Evolutionary conservation across 768 basidiomycete species (phyloP), one percentile per base, ranked within the genome.

Genomic region (Coprinopsis marcescibilis): DNA sequence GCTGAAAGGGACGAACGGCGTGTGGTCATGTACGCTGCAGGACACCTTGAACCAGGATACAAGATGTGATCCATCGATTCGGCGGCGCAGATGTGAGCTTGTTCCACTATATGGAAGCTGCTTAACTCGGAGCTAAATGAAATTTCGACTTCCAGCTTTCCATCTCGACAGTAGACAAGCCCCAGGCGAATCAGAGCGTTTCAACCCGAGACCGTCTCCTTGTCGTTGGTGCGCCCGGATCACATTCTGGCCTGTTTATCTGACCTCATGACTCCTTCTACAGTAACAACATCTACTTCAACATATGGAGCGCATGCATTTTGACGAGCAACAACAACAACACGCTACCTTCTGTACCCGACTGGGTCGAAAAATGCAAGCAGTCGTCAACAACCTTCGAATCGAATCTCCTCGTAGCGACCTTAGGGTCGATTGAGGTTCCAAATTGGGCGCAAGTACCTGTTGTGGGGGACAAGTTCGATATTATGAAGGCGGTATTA

Each of bases 241-340:
- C 27, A 8, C 25, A 13, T n/a, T n/a, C n/a, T n/a, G 14, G n/a
- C n/a, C 13, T 29, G 11, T 37, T 45, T 24, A 6, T n/a, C 29
- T 8, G 29, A n/a, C 8, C 8, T n/a, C 8, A 32, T 43, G 5
- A 43, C 25, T 13, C 5, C 1, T 20, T 19, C 20, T 2, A 35
- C 33, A 49, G 48, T 20, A 49, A 42, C 26, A 49, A 35, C 21
- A 43, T 43, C 1, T 49, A 36, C 24, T 49, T 49, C 42, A 49
- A 49, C 29, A 44, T 49, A 15, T 49, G 48, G 48, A 49, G 48
- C 19, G 48, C 42, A 8, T 49, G 48, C 32, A 24, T n/a, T 13
- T 24, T 49, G 8, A 44, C 43, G 27, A 43, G 30, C n/a, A 24
- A 15, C 14, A 29, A 36, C 3, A 29, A 34, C 8, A 24, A 23